A percentile compares a stretch with the other conserved stretches of the same genome.
These are phyloP conservation scores for Oidium heveae DNA, from an alignment of 2,329 filamentous ascomycete genomes.

Conservation along the genomic window DNA sequence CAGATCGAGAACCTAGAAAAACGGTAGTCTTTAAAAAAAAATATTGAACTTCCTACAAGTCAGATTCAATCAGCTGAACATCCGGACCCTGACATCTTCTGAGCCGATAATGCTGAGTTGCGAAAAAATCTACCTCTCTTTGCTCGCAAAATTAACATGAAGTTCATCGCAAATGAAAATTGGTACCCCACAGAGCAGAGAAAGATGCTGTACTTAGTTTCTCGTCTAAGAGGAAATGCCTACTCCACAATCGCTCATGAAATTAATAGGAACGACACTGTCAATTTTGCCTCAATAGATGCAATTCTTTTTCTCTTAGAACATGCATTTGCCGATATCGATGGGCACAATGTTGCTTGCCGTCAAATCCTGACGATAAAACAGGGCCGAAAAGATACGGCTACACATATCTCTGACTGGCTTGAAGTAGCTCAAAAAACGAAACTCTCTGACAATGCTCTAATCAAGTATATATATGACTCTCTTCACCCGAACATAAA, in stretches of 20 bases:
- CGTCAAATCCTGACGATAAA: not conserved
- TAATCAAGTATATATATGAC: not conserved
- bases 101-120: not conserved
- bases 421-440: not conserved
- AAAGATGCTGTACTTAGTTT: not conserved
- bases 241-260: not conserved
- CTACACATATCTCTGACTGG: not conserved
- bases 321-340: not conserved
- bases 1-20: no score
- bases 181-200: not conserved
- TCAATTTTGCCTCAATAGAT: not conserved
- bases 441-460: not conserved
- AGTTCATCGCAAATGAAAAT: not conserved
- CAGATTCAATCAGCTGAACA: not conserved
- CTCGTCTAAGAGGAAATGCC: not conserved
- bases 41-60: not conserved
- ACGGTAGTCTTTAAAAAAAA: no score
- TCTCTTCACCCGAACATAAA: not conserved
- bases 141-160: not conserved
- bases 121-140: not conserved
- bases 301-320: not conserved
- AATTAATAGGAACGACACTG: not conserved
- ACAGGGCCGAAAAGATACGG: not conserved
- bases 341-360: not conserved
- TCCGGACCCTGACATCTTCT: not conserved